Percentiles rank a stretch among this genome's conserved stretches.
Conservation (phyloP, 83 land plant species). For the Picea engelmannii region DNA sequence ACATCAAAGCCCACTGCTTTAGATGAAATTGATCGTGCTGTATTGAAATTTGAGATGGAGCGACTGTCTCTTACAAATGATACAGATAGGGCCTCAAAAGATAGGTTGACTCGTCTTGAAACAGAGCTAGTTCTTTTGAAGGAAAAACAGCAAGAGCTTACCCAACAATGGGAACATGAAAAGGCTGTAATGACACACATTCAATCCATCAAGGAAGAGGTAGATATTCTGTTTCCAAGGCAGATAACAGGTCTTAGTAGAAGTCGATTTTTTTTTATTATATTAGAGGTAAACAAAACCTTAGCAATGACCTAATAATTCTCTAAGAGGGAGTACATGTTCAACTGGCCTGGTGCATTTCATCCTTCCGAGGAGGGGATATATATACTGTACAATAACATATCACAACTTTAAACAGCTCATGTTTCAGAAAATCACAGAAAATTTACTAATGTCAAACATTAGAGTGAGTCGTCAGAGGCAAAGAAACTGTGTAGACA, state of each 20-base stretch:
- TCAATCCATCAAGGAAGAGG: slow-evolving; percentile 99
- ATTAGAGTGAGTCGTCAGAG: no score
- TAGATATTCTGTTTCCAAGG: slow-evolving; percentile 15
- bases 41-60: slow-evolving; percentile 96
- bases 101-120: slow-evolving; percentile 83
- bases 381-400: not conserved
- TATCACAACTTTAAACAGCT: no score
- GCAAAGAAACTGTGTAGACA: no score
- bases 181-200: slow-evolving; percentile 92
- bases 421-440: no score
- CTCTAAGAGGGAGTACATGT: not conserved
- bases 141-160: slow-evolving; percentile 74
- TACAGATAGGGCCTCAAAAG: slow-evolving; percentile 93
- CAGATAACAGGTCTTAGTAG: not conserved
- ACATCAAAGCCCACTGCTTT: slow-evolving; percentile 98
- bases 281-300: not conserved
- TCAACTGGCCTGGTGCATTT: not conserved
- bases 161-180: slow-evolving; percentile 98
- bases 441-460: no score
- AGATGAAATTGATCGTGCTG: slow-evolving; percentile 95
- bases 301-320: not conserved
- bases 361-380: no score
- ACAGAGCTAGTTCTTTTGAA: slow-evolving; percentile 75
- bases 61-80: slow-evolving; percentile 87
- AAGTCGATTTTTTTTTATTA: not conserved